Conservation (phyloP, 2,329 filamentous ascomycete species). For the Botrytis squamosa region DNA sequence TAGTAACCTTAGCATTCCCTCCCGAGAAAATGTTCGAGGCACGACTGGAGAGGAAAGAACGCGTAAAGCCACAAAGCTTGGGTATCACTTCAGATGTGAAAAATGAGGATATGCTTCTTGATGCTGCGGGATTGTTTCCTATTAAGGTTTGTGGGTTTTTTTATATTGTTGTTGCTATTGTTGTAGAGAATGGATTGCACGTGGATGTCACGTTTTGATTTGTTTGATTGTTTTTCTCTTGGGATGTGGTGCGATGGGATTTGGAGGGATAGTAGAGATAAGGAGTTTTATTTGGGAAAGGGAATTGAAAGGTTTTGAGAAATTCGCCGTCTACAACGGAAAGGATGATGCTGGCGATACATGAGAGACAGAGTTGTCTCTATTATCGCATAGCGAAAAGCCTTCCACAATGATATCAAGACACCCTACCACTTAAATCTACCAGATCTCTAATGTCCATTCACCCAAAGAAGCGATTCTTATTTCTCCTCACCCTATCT, state of each 20-base stretch:
- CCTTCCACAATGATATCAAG: fast-evolving
- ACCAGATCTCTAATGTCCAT: too few species aligned
- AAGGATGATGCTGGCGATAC: neutral
- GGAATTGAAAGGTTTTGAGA: neutral
- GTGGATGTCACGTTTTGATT: neutral
- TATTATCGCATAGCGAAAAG: neutral
- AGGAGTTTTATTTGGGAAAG: neutral
- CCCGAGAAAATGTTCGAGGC: neutral
- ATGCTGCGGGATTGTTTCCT: neutral
- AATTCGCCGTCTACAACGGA: too few species aligned
- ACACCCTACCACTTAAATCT: neutral
- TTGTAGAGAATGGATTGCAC: neutral
- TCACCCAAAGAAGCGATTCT: too few species aligned
- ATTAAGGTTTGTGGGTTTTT: neutral
- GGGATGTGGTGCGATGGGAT: neutral
- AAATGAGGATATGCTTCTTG: neutral
- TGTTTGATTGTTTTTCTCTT: neutral
- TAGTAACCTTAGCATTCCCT: too few species aligned
- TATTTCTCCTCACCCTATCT: fast-evolving
- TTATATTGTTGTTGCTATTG: fast-evolving
- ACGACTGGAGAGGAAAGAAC: neutral
- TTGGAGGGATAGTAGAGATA: neutral
- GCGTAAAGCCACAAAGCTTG: neutral
- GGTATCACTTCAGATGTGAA: neutral
- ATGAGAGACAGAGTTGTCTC: neutral